phyloP scores from a whole-genome alignment of 163 green algal genomes.

The Chlamydomonas reinhardtii region DNA sequence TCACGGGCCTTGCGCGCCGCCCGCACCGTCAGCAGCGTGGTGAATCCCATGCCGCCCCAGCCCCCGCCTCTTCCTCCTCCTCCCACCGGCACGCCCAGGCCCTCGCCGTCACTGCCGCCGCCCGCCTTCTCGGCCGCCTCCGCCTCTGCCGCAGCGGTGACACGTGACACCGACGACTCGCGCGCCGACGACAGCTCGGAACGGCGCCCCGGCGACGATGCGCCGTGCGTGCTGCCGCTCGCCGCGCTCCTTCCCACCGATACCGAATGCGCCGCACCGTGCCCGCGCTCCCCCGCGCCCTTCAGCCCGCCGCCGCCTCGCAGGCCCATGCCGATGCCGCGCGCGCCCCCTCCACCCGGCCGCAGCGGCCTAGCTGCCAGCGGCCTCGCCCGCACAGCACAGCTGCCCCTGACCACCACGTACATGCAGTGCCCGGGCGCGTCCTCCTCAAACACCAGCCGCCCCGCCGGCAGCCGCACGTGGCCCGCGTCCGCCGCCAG shows the following conservation, averaged over 20 bases:
- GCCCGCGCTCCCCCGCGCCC: too few relatives aligned
- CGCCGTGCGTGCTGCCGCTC: neutral
- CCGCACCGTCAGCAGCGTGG: slow-evolving; percentile 26
- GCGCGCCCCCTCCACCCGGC: neutral
- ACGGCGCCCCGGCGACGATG: neutral
- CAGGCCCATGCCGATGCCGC: neutral
- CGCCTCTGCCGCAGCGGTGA: neutral
- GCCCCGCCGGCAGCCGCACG: slow-evolving; percentile 36
- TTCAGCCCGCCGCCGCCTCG: neutral
- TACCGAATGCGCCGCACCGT: too few relatives aligned
- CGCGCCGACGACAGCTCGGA: slow-evolving; percentile 4
- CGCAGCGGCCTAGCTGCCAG: neutral
- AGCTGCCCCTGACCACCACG: slow-evolving; percentile 55
- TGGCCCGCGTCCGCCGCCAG: slow-evolving; percentile 44
- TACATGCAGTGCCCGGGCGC: slow-evolving; percentile 4
- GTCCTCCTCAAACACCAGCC: slow-evolving; percentile 60
- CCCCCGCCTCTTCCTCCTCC: neutral
- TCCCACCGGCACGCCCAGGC: too few relatives aligned
- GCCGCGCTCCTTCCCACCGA: too few relatives aligned
- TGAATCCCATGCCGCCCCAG: neutral
- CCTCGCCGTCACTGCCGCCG: too few relatives aligned
- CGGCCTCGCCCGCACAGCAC: slow-evolving; percentile 46
- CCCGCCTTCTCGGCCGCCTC: neutral
- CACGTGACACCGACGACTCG: neutral
- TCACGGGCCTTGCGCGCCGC: neutral